Base-by-base conservation (phyloP, 345 rosid genomes). In the Euphorbia tirucalli region DNA sequence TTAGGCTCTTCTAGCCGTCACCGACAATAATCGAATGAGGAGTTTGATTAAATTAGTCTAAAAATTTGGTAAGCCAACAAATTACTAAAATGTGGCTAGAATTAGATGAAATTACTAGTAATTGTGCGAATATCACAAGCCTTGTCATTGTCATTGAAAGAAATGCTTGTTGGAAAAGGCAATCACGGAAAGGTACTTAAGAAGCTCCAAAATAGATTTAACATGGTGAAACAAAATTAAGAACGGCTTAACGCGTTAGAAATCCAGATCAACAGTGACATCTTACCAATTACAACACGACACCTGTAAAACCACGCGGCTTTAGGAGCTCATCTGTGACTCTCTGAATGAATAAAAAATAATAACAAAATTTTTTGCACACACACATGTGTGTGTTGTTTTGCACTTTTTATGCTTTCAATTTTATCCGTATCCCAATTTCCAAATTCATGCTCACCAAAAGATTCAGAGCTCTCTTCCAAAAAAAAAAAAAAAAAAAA, bases 121-220 rank as follows among this genome's bases (percentile, higher is more conserved):
- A 54, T 4, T 7, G 11, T 61, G 35, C 61, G 60, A 60, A 59
- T 46, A 28, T 71, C 68, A 71, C 68, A 68, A 61, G 74, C 74
- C n/a, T 71, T 71, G 68, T 61, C 61, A 14, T 14, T 35, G 41
- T 22, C 32, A 37, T 19, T 0, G 22, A 61, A 49, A 35, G 30
- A 43, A 28, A 70, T 22, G 46, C 49, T 21, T 62, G 25, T 31
- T 46, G 75, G 55, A 31, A 72, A 72, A 55, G 27, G 35, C 37
- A 22, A 32, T 63, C 75, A 52, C 75, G 69, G 54, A 72, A 72
- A 72, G 62, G 35, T 49, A 22, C 61, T 25, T 16, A 31, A 61
- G 0, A 61, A 62, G 13, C 73, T 70, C 73, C 73, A 70, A 69
- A 32, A 46, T 46, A n/a, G n/a, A 41, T 25, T 13, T 8, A 4